Evolutionary conservation across 2,329 filamentous ascomycete genomes (phyloP), one percentile per base, ranked within the genome.

Genomic region (Corinectria fuckeliana): DNA sequence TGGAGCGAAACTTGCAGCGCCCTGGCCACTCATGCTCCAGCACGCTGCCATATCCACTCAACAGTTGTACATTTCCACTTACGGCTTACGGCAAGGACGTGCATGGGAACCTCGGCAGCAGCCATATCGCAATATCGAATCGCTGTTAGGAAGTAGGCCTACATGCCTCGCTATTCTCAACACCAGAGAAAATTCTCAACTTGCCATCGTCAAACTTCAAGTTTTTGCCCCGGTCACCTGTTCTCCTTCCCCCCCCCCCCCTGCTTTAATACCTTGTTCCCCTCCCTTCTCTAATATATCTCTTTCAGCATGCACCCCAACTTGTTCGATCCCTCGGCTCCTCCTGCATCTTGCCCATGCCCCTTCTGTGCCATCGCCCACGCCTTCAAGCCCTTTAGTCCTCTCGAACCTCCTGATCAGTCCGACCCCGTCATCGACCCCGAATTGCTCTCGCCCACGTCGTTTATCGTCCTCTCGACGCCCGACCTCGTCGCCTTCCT

Each of bases 401-500:
- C 82, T 3, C 50, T 71, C 25, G 36, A 67, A 2, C 83, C 84
- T 0, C 82, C 82, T 0, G 50, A 75, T 1, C 44, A 78, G 13
- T 67, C 74, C 42, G 71, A 76, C 9, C 69, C 60, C 10, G 30
- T 73, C 5, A 58, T 74, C 57, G 61, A 70, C 47, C 71, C 71
- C 41, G 62, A 69, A 42, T 70, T 78, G 61, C 77, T 78, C 8
- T 68, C 72, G 1, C 81, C 82, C 1, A 65, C 81, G 10, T 79
- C 85, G 16, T 88, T 86, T 70, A 71, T 97, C 26, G 85, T 97
- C 28, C 85, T 97, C 58, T 91, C 91, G 2, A 95, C 91, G 1
- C 87, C 87, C 1, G 76, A 88, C 61, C 86, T 95, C 25, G 79
- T 98, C 63, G 93, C 93, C 39, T 98, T 98, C 77, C 84, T 98